Base-by-base conservation (phyloP, 108 stramenopile genomes). In the Pseudonitzschia multiseries region DNA sequence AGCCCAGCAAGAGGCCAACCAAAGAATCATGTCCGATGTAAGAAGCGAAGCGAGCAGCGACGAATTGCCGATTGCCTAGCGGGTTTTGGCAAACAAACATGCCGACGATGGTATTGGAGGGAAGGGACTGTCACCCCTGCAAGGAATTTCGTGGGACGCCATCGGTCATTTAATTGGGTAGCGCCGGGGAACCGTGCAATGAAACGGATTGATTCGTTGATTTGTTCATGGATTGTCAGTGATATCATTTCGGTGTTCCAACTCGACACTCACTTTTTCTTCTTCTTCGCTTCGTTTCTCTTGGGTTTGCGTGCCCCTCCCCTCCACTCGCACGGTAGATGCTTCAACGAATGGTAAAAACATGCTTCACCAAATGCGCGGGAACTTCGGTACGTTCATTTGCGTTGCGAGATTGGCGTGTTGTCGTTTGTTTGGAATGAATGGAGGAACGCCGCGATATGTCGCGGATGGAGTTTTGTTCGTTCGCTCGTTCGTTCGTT, bases 1-100 rank as follows among this genome's bases (percentile, higher is more conserved):
- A 62, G 93, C 93, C 3, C 86, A 90, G 74, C 84, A 89, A 65
- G 89, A 91, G 64, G 93, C 93, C 32, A 92, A 94, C 79, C 90
- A 91, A 70, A 87, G 84, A 73, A 84, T 94, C 46, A 94, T 94
- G 90, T 81, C 85, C 51, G 75, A 83, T 60, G 62, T 63, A 41
- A 48, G n/a, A n/a, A n/a, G n/a, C n/a, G n/a, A n/a, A n/a, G 46
- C 14, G 46, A 48, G 14, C 46, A 48, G 46, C 46, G 17, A 8
- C 24, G 53, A 24, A 54, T 24, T 24, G 53, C 22, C 4, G 36
- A 36, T n/a, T n/a, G n/a, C n/a, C n/a, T n/a, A n/a, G n/a, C n/a
- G n/a, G n/a, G n/a, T n/a, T n/a, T n/a, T n/a, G n/a, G n/a, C n/a
- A n/a, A n/a, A n/a, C n/a, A n/a, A n/a, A n/a, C n/a, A n/a, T n/a